Percentiles rank a stretch among this genome's conserved stretches.
phyloP scores from a whole-genome alignment of 352 stramenopile genomes.

The Phytopythium delawarense region DNA sequence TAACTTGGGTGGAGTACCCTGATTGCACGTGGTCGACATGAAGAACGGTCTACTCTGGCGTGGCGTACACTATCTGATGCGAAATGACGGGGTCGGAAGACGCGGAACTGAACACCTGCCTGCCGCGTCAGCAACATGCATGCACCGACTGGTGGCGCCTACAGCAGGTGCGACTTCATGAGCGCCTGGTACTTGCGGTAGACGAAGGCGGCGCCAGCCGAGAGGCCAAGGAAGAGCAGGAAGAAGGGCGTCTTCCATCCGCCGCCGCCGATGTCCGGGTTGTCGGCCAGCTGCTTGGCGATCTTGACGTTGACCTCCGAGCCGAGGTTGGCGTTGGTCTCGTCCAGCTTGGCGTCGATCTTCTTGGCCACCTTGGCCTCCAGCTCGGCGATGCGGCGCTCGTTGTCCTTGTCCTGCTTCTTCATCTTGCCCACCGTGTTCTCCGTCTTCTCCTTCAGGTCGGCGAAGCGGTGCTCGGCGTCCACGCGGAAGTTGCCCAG shows the following conservation, averaged over 20 bases:
- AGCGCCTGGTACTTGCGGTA: constrained; percentile 86
- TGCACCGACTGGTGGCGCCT: constrained; percentile 9
- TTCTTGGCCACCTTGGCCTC: constrained; percentile 53
- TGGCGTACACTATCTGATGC: constrained; percentile 1
- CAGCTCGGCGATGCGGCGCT: constrained; percentile 67
- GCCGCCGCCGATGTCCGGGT: constrained; percentile 46
- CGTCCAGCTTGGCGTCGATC: constrained; percentile 61
- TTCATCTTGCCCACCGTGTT: constrained; percentile 76
- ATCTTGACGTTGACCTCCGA: constrained; percentile 75
- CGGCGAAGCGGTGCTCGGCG: constrained; percentile 76
- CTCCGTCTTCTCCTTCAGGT: constrained; percentile 85
- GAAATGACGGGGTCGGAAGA: not conserved
- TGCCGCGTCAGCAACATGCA: not conserved
- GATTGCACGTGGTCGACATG: not conserved
- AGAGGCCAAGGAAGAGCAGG: constrained; percentile 57
- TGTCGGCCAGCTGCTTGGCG: constrained; percentile 69
- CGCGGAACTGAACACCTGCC: constrained; percentile 7
- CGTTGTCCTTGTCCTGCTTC: constrained; percentile 71
- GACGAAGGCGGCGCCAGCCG: constrained; percentile 38
- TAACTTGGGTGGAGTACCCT: not conserved
- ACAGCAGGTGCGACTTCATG: constrained; percentile 87
- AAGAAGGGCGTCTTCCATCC: constrained; percentile 82
- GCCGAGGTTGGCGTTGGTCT: constrained; percentile 51
- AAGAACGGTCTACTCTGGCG: not conserved
- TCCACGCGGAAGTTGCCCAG: constrained; percentile 76